A percentile compares a stretch with the other conserved stretches of the same genome.
phyloP scores from a whole-genome alignment of 2,329 filamentous ascomycete genomes.

The Monilinia fructicola region DNA sequence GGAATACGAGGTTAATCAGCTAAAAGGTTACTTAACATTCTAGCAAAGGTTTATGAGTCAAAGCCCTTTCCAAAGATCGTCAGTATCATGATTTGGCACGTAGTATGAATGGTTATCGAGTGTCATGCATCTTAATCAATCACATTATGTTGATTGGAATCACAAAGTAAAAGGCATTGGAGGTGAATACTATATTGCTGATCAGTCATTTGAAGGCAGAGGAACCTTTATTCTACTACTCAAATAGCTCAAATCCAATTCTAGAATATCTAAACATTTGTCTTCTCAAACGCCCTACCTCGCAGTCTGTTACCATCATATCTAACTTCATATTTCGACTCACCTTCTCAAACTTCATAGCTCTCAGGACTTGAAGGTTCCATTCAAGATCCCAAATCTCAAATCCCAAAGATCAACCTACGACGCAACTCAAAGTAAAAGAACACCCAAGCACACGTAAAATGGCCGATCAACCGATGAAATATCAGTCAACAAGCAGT shows the following conservation, averaged over 20 bases:
- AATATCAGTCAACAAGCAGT: no score
- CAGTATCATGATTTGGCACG: background rate
- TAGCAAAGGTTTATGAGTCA: background rate
- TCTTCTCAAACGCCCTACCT: background rate
- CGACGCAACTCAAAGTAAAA: no score
- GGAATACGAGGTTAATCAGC: background rate
- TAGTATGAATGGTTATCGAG: background rate
- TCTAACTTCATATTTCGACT: background rate
- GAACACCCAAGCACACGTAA: no score
- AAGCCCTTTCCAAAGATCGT: background rate
- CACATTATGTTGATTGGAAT: no score
- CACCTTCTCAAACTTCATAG: background rate
- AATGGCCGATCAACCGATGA: no score
- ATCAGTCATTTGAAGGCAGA: background rate
- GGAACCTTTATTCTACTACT: background rate
- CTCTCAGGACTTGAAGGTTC: background rate
- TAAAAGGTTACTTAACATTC: background rate
- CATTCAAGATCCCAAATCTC: background rate
- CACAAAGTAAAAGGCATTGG: no score
- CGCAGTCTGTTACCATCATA: background rate
- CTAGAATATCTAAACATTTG: background rate
- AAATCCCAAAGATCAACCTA: background rate
- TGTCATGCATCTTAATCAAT: background rate
- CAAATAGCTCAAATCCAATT: background rate
- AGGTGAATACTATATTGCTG: background rate